Base-by-base conservation (phyloP, 352 stramenopile genomes). In the Pythium phragmiticola region DNA sequence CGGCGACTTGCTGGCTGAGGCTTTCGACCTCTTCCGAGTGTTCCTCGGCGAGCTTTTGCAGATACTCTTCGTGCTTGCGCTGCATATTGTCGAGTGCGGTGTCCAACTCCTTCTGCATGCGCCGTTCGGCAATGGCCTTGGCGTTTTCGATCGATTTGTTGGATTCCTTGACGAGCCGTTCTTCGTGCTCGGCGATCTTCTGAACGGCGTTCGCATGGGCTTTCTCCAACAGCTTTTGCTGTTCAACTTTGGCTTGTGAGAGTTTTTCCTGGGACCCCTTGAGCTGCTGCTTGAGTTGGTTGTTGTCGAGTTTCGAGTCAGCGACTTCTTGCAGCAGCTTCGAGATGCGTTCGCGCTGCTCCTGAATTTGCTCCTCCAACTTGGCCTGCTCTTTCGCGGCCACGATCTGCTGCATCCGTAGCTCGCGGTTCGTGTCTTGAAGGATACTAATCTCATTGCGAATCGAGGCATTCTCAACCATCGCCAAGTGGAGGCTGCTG, bases 21-120 rank as follows among this genome's bases (percentile, higher is more conserved):
- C 82, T 88, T 59, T 94, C 85, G 11, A 92, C 79, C 59, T 94
- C 85, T 55, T 94, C 85, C 7, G 80, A 86, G 53, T 94, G 84
- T 42, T 94, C 85, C 51, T 94, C 85, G 2, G 82, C 85, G 4
- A 94, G 64, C 50, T 88, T 85, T 63, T 94, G 83, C 55, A 94
- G 60, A 39, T 90, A 91, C 37, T 87, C 73, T n/a, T 90, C 80
- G 48, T 90, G 84, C 37, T 85, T 71, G 21, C 70, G 69, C 60
- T 90, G 78, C 52, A 77, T 80, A 23, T 79, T 73, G 37, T 74
- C 66, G 3, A 88, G 57, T 12, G 82, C 77, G 7, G 65, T 57
- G 11, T 90, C 82, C 23, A 90, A 47, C 68, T 82, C 65, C 43
- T 85, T 77, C 45, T 88, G 72, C 8, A 74, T 74, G 12, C 74